Evolutionary conservation across 768 basidiomycete genomes (phyloP).

Genomic region (Agaricus sinodeliciosus): DNA sequence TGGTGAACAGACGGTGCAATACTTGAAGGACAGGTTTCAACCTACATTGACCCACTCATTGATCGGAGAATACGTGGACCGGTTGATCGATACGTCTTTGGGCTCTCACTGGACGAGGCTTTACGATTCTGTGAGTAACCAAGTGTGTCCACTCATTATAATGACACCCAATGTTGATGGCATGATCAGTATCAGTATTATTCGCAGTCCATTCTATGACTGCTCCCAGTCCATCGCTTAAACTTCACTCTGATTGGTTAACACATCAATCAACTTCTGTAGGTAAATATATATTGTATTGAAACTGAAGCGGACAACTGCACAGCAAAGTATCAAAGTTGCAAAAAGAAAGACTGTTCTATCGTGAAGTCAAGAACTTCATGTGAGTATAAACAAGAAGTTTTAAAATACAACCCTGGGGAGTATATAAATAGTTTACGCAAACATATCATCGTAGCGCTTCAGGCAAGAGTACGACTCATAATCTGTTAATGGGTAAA

Average conservation of each 20-base stretch:
- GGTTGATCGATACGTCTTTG: constrained; percentile 82
- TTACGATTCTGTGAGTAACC: constrained; percentile 78
- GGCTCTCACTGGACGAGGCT: constrained; percentile 93
- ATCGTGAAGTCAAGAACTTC: too few species aligned
- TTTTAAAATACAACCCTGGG: too few species aligned
- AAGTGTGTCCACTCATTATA: neutral
- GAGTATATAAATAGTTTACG: neutral
- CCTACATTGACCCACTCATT: constrained; percentile 79
- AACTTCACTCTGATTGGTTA: neutral
- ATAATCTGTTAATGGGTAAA: constrained; percentile 40
- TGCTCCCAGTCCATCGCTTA: neutral
- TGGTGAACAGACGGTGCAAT: constrained; percentile 84
- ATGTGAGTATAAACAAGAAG: too few species aligned
- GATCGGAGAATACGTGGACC: constrained; percentile 85
- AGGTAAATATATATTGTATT: too few species aligned
- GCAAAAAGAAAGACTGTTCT: too few species aligned
- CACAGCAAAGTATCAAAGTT: neutral
- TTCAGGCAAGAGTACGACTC: constrained; percentile 88
- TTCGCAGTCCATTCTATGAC: constrained; percentile 75
- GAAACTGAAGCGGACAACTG: too few species aligned
- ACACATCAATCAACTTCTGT: too few species aligned
- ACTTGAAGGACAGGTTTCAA: constrained; percentile 91
- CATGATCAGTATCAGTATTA: constrained; percentile 80
- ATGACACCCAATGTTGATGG: neutral
- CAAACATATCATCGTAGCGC: constrained; percentile 62